These are phyloP conservation scores for Termitomyces bulborhizus DNA, from an alignment of 768 basidiomycete species.

Conservation along the genomic window DNA sequence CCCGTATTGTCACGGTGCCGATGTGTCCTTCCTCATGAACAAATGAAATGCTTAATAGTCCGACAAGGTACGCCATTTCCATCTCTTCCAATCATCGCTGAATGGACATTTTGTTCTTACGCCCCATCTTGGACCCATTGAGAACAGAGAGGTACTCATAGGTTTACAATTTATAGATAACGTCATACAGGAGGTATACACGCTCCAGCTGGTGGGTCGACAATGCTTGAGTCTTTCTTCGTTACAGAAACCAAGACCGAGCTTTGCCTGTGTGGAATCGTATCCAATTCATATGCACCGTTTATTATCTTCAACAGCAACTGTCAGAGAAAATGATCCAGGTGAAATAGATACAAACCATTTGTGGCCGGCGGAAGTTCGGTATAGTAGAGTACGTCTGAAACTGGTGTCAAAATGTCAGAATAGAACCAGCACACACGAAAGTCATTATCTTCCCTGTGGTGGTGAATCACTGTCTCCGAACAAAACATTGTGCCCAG, in stretches of 20 bases:
- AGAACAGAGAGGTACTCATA: too few species aligned
- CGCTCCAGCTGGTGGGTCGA: too few species aligned
- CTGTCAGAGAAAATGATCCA: background rate
- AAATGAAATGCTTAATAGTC: too few species aligned
- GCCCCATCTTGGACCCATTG: too few species aligned
- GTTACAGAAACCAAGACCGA: background rate
- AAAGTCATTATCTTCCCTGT: conserved; percentile 1
- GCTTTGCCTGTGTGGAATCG: background rate
- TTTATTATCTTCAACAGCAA: background rate
- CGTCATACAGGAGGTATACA: background rate
- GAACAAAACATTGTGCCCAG: conserved; percentile 14
- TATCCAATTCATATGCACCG: conserved; percentile 5
- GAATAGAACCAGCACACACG: background rate
- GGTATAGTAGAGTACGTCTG: background rate
- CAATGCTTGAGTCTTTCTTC: background rate
- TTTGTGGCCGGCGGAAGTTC: background rate
- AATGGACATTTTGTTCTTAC: too few species aligned
- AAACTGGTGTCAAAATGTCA: background rate
- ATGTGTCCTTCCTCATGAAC: too few species aligned
- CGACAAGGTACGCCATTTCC: too few species aligned
- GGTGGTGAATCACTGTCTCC: conserved; percentile 3
- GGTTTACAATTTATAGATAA: background rate
- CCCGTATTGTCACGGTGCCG: too few species aligned
- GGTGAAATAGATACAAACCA: background rate
- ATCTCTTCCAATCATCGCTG: too few species aligned